Conservation (phyloP, 495 filamentous ascomycete genomes). For the Hypoxylon intermedium region DNA sequence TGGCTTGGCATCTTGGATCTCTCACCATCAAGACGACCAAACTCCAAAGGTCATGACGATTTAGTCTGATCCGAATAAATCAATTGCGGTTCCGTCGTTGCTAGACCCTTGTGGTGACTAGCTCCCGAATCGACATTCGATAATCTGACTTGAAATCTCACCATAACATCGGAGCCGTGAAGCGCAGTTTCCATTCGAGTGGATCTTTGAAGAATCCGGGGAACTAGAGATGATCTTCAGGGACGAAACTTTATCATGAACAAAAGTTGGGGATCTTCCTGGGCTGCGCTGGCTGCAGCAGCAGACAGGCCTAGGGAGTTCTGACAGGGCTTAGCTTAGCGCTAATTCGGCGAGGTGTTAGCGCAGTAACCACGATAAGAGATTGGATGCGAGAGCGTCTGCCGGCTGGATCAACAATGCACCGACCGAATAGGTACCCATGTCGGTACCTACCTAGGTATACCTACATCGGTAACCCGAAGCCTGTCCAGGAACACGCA, state of each 20-base stretch:
- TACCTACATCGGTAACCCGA: conserved; percentile 31
- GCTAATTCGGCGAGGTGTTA: not conserved
- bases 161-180: conserved; percentile 4
- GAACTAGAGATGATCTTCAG: conserved; percentile 26
- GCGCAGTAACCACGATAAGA: conserved; percentile 10
- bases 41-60: not conserved
- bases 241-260: conserved; percentile 4
- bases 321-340: not conserved
- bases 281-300: too few relatives aligned
- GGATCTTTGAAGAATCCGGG: conserved; percentile 15
- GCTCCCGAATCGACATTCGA: too few relatives aligned
- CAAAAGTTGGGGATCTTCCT: conserved; percentile 8
- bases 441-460: too few relatives aligned
- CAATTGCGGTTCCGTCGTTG: too few relatives aligned
- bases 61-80: not conserved
- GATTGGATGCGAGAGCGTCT: conserved; percentile 2
- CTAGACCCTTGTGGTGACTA: too few relatives aligned
- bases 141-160: not conserved
- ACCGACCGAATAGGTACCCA: conserved; percentile 19
- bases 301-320: not conserved
- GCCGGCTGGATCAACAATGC: conserved; percentile 27
- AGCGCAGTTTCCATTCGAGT: conserved; percentile 1
- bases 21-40: not conserved
- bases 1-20: not conserved
- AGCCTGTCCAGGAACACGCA: conserved; percentile 9